These are phyloP conservation scores for Trametes villosa DNA, from an alignment of 768 basidiomycete genomes.

Conservation along the genomic window DNA sequence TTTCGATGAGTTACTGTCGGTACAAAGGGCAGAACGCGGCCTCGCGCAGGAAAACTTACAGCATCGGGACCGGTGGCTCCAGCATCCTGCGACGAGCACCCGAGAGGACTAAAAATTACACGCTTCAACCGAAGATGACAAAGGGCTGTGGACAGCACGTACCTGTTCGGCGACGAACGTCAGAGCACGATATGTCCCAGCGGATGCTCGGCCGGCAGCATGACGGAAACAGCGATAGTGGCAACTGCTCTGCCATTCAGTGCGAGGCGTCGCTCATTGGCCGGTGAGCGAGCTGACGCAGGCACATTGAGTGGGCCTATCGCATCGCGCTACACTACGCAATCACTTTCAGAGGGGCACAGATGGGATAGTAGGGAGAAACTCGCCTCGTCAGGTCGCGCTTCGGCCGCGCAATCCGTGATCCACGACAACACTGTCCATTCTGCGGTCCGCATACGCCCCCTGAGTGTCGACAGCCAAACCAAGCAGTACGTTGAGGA, in stretches of 20 bases:
- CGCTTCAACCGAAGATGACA: constrained; percentile 8
- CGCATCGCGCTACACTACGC: no score
- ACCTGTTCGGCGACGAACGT: neutral
- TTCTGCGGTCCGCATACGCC: no score
- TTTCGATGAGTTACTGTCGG: neutral
- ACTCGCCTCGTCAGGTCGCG: no score
- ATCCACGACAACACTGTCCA: no score
- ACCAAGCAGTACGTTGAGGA: no score
- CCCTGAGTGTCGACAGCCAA: no score
- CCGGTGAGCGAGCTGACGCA: no score
- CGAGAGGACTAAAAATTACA: constrained; percentile 1
- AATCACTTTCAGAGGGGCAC: no score
- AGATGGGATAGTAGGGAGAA: no score
- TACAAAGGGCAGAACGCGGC: neutral
- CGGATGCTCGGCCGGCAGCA: constrained; percentile 14
- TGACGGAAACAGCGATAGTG: neutral
- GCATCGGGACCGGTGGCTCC: neutral
- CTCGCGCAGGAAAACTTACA: no score
- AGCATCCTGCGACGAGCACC: neutral
- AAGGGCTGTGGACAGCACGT: neutral
- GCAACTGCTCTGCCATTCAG: neutral
- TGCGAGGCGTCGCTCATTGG: neutral
- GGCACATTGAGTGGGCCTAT: no score
- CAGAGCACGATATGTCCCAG: neutral
- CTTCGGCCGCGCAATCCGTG: no score